These are phyloP conservation scores for Gigaspora rosea DNA, from an alignment of 192 early-diverging fungal genomes.

Conservation along the genomic window DNA sequence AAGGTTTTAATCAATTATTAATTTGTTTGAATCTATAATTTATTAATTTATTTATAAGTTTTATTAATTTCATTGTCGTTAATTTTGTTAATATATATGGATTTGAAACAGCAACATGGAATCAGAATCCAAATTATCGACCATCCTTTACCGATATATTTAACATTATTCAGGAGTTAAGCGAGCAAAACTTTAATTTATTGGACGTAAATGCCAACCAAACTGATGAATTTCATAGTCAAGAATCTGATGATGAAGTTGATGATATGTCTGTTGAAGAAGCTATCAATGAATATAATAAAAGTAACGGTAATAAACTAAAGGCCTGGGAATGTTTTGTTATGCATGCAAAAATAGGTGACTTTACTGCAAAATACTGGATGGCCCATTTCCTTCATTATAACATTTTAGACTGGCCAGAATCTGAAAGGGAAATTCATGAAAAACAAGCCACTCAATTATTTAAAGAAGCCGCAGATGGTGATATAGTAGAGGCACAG, in stretches of 20 bases:
- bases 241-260: neutral
- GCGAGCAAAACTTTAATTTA: neutral
- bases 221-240: too few species aligned
- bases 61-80: too few species aligned
- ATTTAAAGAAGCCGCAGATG: neutral
- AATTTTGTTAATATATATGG: too few species aligned
- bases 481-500: slow-evolving; percentile 7
- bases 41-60: too few species aligned
- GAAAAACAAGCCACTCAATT: too few species aligned
- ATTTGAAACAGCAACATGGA: neutral
- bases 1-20: too few species aligned
- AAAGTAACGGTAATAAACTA: neutral
- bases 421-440: neutral
- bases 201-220: too few species aligned
- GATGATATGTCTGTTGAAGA: slow-evolving; percentile 5
- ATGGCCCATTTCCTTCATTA: slow-evolving; percentile 11
- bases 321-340: neutral
- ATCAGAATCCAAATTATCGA: neutral
- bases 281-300: slow-evolving; percentile 17
- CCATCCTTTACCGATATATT: neutral
- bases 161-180: neutral
- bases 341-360: neutral
- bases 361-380: slow-evolving; percentile 5
- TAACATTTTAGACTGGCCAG: neutral
- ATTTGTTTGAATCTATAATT: neutral